Evolutionary conservation across 495 filamentous ascomycete species (phyloP).

Genomic region (Podospora fimiseda): DNA sequence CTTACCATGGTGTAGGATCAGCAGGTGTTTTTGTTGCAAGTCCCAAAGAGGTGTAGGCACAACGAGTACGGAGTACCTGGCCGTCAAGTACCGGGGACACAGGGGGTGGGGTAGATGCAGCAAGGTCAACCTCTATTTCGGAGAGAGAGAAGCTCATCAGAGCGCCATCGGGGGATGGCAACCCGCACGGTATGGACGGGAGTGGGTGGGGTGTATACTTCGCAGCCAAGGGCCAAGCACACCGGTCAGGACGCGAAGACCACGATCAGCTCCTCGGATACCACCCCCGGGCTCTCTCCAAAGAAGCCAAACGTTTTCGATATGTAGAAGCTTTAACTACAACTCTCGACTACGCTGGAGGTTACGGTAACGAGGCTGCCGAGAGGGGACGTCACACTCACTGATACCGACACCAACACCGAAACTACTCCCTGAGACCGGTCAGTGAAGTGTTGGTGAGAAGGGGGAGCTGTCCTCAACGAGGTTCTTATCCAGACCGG

Average conservation of each 20-base stretch:
- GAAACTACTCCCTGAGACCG: neutral
- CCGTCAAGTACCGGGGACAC: slow-evolving; percentile 20
- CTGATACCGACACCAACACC: neutral
- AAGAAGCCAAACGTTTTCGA: neutral
- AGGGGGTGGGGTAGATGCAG: slow-evolving; percentile 11
- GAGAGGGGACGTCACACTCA: neutral
- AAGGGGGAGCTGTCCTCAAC: neutral
- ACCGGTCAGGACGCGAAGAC: slow-evolving; percentile 6
- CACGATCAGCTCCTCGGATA: slow-evolving; percentile 18
- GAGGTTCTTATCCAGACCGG: neutral
- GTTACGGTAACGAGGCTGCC: too few species aligned
- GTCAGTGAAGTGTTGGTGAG: neutral
- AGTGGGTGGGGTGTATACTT: neutral
- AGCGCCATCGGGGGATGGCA: neutral
- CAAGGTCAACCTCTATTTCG: neutral
- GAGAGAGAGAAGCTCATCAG: slow-evolving; percentile 17
- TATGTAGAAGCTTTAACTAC: neutral
- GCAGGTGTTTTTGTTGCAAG: slow-evolving; percentile 31
- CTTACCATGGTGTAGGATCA: slow-evolving; percentile 39
- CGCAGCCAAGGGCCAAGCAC: neutral
- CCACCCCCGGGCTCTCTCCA: slow-evolving; percentile 13
- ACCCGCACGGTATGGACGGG: neutral
- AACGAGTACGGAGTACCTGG: slow-evolving; percentile 22
- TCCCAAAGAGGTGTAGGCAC: slow-evolving; percentile 18
- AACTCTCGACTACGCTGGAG: neutral